Base-by-base conservation (phyloP, 306 rosid species). In the Erythrophleum fordii region DNA sequence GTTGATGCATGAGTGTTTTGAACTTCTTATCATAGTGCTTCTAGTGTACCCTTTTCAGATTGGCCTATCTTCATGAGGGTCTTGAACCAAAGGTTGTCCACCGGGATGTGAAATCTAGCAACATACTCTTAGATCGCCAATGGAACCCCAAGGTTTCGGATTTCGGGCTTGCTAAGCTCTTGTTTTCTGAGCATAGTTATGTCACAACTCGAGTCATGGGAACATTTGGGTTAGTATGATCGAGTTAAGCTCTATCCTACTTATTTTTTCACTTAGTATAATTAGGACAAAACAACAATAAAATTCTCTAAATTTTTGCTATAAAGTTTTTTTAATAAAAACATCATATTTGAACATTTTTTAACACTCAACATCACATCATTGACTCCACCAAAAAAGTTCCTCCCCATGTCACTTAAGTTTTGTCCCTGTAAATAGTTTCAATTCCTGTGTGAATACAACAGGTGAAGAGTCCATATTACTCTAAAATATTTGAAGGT, bases 171-270 rank as follows among this genome's bases (percentile, higher is more conserved):
- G 97, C 99, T 53, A 93, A 95, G 86, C 99, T 95, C 80, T 81
- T 95, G 68, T 84, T 90, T 83, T 87, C 97, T 0, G 99, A 95
- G 85, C 86, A 80, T 13, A 95, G 99, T 76, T 95, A 95, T 45
- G 97, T 95, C 83, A 92, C 99, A 4, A 95, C 99, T 76, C 93
- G 99, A 53, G 99, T 95, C 81, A 93, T 95, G 99, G 99, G 99
- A 44, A 95, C 99, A 70, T 95, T 95, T 85, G 99, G 99, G 99
- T 92, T 76, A 92, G 98, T 90, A 79, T 81, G 75, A 83, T 73
- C 65, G 26, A 34, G 69, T 83, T 61, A 48, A 67, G 34, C 62
- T 44, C 9, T 51, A 73, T 73, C 65, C 22, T 25, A 8, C 56
- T 0, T 42, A 0, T 39, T 35, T 39, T 29, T 52, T n/a, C 59